Base-by-base conservation (phyloP, 805 yeast species). In the Ogataea angusta region DNA sequence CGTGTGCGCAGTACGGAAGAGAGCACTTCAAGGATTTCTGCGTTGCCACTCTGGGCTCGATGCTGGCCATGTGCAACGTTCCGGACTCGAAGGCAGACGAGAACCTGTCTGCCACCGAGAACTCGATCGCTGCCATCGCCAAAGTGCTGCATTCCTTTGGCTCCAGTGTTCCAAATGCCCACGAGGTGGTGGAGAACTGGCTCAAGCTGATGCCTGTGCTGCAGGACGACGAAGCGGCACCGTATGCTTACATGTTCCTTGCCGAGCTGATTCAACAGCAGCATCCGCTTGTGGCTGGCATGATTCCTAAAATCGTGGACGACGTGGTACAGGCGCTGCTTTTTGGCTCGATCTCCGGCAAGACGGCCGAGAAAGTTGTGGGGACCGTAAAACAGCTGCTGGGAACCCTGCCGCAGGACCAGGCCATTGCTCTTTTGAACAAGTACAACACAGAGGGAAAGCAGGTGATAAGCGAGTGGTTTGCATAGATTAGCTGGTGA, bases 31-130 rank as follows among this genome's bases (percentile, higher is more conserved):
- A 72, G 16, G 80, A 82, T 24, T 75, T 83, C 40, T 76, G 84
- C 38, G 60, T 85, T 19, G 76, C 82, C 7, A 74, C 88, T n/a
- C 67, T 91, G 48, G 87, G 80, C 48, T 79, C 87, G 14, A 72
- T 93, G 62, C 75, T 84, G 54, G 80, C 80, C 51, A 76, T 88
- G 65, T 75, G 83, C 14, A 70, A 78, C 28, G 78, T 80, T 17
- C 89, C 95, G 6, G 95, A 87, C 49, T 82, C 95, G 2, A 80
- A 85, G 47, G 76, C 80, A n/a, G 95, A 86, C 30, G 96, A 85
- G 42, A 88, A 88, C 55, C 63, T 85, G 29, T 75, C 75, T 41
- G 95, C 97, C 5, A 89, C 97, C 2, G 99, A 93, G 62, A 85
- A 84, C 56, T 82, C 88, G 10, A 71, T 82, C 43, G 76, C 86